These are phyloP conservation scores for Globisporangium cederbergense DNA, from an alignment of 352 stramenopile genomes.

Conservation along the genomic window DNA sequence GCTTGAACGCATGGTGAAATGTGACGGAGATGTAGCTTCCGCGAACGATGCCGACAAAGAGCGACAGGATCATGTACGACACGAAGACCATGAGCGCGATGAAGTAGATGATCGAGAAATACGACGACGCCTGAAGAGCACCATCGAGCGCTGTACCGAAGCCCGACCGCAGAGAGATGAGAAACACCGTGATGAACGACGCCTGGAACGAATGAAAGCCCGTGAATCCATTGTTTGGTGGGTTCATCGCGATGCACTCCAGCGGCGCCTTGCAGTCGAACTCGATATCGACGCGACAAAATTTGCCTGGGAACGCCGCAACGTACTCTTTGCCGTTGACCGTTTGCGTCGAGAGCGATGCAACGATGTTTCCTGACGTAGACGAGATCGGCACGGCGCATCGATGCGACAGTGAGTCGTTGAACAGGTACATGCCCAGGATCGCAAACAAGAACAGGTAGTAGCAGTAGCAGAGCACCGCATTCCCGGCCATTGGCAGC, in stretches of 20 bases:
- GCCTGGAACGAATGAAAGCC: constrained; percentile 84
- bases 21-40: constrained; percentile 73
- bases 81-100: constrained; percentile 79
- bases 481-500: constrained; percentile 70
- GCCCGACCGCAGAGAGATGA: constrained; percentile 73
- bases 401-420: constrained; percentile 72
- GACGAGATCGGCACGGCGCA: constrained; percentile 38
- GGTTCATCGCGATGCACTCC: constrained; percentile 53
- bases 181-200: constrained; percentile 77
- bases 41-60: constrained; percentile 83
- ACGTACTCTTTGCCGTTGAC: constrained; percentile 36
- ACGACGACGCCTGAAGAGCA: constrained; percentile 65
- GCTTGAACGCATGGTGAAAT: constrained; percentile 32
- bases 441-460: constrained; percentile 86
- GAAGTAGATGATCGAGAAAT: constrained; percentile 78
- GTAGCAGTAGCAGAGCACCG: constrained; percentile 79
- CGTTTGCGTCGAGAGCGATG: constrained; percentile 16
- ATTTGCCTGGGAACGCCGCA: constrained; percentile 45
- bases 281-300: constrained; percentile 34
- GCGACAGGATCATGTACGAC: constrained; percentile 80
- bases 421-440: constrained; percentile 86
- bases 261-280: constrained; percentile 33
- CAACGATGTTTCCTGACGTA: constrained; percentile 12
- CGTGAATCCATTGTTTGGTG: constrained; percentile 71
- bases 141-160: constrained; percentile 77